These are phyloP conservation scores for Malassezia vespertilionis DNA, from an alignment of 1,284 basidiomycete genomes.

Conservation along the genomic window DNA sequence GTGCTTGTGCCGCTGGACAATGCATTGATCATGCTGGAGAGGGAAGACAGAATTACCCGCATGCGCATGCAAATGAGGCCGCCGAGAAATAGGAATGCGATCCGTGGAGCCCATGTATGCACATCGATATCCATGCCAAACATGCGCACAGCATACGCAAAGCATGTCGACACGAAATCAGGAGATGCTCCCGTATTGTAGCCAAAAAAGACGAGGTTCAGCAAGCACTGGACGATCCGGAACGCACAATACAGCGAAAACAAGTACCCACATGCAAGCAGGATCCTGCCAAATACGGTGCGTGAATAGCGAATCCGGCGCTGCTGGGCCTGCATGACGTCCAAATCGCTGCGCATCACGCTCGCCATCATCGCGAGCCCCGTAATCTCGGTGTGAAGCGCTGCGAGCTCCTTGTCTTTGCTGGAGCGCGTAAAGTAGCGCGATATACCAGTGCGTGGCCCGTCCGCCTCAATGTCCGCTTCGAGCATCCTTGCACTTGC, in stretches of 20 bases:
- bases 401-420: slow-evolving; percentile 34
- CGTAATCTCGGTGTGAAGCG: slow-evolving; percentile 46
- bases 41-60: slow-evolving; percentile 46
- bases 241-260: slow-evolving; percentile 49
- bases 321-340: slow-evolving; percentile 38
- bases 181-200: slow-evolving; percentile 40
- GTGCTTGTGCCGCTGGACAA: slow-evolving; percentile 48
- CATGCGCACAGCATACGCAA: slow-evolving; percentile 39
- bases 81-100: slow-evolving; percentile 48
- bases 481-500: slow-evolving; percentile 8
- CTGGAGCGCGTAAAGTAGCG: slow-evolving; percentile 16
- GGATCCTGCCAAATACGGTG: slow-evolving; percentile 42
- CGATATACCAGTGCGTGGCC: slow-evolving; percentile 4
- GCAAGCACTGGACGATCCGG: slow-evolving; percentile 19
- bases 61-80: slow-evolving; percentile 49
- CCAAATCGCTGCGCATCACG: slow-evolving; percentile 48
- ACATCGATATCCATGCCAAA: slow-evolving; percentile 48
- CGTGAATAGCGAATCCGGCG: slow-evolving; percentile 38
- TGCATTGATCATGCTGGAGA: slow-evolving; percentile 45
- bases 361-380: slow-evolving; percentile 47
- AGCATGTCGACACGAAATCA: slow-evolving; percentile 40
- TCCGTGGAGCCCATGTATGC: slow-evolving; percentile 45
- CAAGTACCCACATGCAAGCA: slow-evolving; percentile 42
- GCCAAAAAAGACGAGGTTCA: slow-evolving; percentile 25
- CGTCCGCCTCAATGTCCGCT: slow-evolving; percentile 1